Conservation (phyloP, 352 stramenopile species). For the Phytophthora crassamura region DNA sequence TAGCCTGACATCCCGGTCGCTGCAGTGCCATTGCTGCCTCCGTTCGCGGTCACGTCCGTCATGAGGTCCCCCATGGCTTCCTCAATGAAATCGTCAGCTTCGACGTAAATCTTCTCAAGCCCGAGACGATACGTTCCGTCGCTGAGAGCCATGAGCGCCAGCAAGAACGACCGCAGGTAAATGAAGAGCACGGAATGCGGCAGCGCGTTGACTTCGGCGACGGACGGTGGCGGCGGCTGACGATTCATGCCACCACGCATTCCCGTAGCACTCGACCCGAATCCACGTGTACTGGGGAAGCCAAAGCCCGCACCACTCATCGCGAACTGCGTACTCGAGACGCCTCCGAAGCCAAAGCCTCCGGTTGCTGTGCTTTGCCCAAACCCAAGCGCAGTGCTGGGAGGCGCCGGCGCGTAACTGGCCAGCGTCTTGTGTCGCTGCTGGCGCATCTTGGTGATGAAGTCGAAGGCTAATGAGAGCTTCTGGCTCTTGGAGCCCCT, state of each 20-base stretch:
- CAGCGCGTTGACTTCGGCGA: constrained; percentile 64
- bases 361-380: constrained; percentile 31
- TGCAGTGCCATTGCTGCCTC: constrained; percentile 37
- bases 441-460: constrained; percentile 87
- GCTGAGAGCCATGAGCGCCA: constrained; percentile 88
- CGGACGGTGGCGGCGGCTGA: constrained; percentile 36
- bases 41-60: constrained; percentile 74
- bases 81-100: constrained; percentile 88
- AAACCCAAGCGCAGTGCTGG: constrained; percentile 35
- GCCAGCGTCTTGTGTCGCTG: constrained; percentile 76
- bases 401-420: constrained; percentile 58
- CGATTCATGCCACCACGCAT: constrained; percentile 39
- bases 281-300: constrained; percentile 60
- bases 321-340: constrained; percentile 55
- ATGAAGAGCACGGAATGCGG: constrained; percentile 87
- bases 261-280: constrained; percentile 35
- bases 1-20: constrained; percentile 57
- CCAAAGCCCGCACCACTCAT: constrained; percentile 58
- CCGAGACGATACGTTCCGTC: constrained; percentile 83
- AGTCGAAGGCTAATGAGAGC: constrained; percentile 85
- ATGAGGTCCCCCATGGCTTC: constrained; percentile 88
- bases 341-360: constrained; percentile 44
- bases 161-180: constrained; percentile 84
- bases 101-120: constrained; percentile 87
- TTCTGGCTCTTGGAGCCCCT: constrained; percentile 90